Conservation (phyloP, 768 basidiomycete genomes). For the Trametes villosa region DNA sequence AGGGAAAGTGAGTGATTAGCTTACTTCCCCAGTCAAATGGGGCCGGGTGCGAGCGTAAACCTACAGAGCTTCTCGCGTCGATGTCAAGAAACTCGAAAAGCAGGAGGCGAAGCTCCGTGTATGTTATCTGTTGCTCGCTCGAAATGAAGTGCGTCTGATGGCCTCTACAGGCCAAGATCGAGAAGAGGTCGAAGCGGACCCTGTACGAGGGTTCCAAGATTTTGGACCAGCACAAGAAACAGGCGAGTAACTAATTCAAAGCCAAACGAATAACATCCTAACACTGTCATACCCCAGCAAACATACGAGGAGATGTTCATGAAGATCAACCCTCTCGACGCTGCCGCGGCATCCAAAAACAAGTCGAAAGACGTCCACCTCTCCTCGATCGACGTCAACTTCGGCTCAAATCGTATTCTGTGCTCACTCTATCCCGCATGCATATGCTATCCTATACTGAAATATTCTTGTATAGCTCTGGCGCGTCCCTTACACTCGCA, state of each 20-base stretch:
- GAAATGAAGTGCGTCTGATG: not conserved
- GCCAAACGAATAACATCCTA: not conserved
- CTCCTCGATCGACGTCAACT: constrained; percentile 93
- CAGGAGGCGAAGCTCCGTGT: constrained; percentile 95
- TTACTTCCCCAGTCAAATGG: constrained; percentile 14
- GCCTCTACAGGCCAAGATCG: constrained; percentile 81
- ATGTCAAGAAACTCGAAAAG: constrained; percentile 95
- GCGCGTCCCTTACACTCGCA: constrained; percentile 85
- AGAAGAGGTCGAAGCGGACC: constrained; percentile 85
- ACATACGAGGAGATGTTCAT: constrained; percentile 99
- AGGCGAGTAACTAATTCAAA: constrained; percentile 48
- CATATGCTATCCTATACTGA: no score
- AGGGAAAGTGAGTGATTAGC: constrained; percentile 73
- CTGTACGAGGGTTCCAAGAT: constrained; percentile 97
- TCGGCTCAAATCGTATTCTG: constrained; percentile 94
- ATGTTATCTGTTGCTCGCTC: not conserved
- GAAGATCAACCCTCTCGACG: constrained; percentile 97
- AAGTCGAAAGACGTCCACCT: constrained; percentile 98
- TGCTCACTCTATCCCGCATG: constrained; percentile 43
- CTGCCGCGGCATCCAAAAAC: constrained; percentile 75
- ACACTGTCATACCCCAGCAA: constrained; percentile 59
- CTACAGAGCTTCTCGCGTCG: constrained; percentile 82
- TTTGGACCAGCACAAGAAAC: constrained; percentile 89
- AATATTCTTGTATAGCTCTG: no score
- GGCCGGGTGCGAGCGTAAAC: not conserved